phyloP scores from a whole-genome alignment of 2,329 filamentous ascomycete genomes.

The Sclerotiophoma versabilis region DNA sequence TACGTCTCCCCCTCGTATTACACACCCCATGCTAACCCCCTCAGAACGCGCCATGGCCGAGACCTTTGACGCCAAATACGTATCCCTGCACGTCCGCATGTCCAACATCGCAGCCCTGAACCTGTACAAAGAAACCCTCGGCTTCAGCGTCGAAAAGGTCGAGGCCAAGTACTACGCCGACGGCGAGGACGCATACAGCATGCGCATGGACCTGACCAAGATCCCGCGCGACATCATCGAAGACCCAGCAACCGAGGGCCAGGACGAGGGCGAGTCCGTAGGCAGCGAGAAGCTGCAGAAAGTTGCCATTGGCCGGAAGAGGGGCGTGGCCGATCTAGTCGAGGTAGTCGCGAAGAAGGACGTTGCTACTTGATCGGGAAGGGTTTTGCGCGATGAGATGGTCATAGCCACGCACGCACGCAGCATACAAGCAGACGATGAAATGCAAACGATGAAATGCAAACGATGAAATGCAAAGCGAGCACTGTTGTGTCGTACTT shows the following conservation, averaged over 20 bases:
- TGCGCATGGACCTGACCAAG: constrained; percentile 81
- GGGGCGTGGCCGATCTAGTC: constrained; percentile 81
- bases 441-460: no score
- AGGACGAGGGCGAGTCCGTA: constrained; percentile 48
- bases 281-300: constrained; percentile 62
- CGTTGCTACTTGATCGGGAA: constrained; percentile 18
- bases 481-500: no score
- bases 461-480: no score
- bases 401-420: no score
- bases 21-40: not conserved
- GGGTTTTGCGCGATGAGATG: no score
- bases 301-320: constrained; percentile 78
- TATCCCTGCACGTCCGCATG: constrained; percentile 93
- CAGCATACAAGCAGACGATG: no score
- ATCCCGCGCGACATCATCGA: constrained; percentile 61
- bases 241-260: constrained; percentile 51
- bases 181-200: constrained; percentile 93
- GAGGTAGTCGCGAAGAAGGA: constrained; percentile 77
- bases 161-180: constrained; percentile 96
- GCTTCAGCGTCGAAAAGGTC: constrained; percentile 54
- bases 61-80: constrained; percentile 88
- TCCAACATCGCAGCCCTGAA: constrained; percentile 91
- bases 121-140: constrained; percentile 77
- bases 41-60: constrained; percentile 95
- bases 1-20: constrained; percentile 58